These are phyloP conservation scores for Fusarium odoratissimum DNA, from an alignment of 2,329 filamentous ascomycete genomes.

Conservation along the genomic window DNA sequence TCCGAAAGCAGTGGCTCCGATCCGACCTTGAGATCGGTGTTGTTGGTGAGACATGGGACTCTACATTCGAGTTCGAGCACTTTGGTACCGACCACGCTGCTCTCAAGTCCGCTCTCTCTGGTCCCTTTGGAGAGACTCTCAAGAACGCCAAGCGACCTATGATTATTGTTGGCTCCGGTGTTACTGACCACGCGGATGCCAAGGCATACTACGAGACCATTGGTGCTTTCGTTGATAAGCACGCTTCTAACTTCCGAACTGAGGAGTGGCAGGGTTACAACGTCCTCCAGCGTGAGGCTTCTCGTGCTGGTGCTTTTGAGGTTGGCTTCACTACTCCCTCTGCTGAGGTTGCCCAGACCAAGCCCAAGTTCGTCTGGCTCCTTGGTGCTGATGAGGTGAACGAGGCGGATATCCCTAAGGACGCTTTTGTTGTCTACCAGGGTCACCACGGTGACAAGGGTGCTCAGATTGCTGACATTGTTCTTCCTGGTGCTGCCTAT, in stretches of 20 bases:
- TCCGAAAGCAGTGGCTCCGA: slow-evolving; percentile 96
- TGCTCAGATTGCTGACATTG: slow-evolving; percentile 90
- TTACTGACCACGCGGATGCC: slow-evolving; percentile 89
- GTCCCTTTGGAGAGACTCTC: slow-evolving; percentile 93
- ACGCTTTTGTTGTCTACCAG: slow-evolving; percentile 97
- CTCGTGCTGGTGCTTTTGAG: slow-evolving; percentile 92
- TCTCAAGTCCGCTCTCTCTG: slow-evolving; percentile 86
- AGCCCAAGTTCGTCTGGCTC: slow-evolving; percentile 96
- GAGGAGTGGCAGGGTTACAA: slow-evolving; percentile 98
- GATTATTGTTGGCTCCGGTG: slow-evolving; percentile 94
- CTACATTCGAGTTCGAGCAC: slow-evolving; percentile 95
- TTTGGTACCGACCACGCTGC: slow-evolving; percentile 82
- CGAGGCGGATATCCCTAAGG: slow-evolving; percentile 88
- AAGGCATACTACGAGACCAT: slow-evolving; percentile 94
- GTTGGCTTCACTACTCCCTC: slow-evolving; percentile 94
- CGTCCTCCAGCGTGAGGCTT: slow-evolving; percentile 92
- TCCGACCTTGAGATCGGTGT: slow-evolving; percentile 94
- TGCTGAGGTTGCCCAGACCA: slow-evolving; percentile 81
- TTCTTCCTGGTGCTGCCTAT: slow-evolving; percentile 94
- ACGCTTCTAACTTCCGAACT: slow-evolving; percentile 87
- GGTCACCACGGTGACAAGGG: slow-evolving; percentile 97
- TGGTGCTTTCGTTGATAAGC: slow-evolving; percentile 91
- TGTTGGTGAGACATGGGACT: slow-evolving; percentile 90
- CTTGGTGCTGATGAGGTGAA: slow-evolving; percentile 93
- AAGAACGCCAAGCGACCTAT: slow-evolving; percentile 89